Percentiles rank a stretch among this genome's conserved stretches.
These are phyloP conservation scores for Pyrenophora teres DNA, from an alignment of 2,329 filamentous ascomycete genomes.

Conservation along the genomic window DNA sequence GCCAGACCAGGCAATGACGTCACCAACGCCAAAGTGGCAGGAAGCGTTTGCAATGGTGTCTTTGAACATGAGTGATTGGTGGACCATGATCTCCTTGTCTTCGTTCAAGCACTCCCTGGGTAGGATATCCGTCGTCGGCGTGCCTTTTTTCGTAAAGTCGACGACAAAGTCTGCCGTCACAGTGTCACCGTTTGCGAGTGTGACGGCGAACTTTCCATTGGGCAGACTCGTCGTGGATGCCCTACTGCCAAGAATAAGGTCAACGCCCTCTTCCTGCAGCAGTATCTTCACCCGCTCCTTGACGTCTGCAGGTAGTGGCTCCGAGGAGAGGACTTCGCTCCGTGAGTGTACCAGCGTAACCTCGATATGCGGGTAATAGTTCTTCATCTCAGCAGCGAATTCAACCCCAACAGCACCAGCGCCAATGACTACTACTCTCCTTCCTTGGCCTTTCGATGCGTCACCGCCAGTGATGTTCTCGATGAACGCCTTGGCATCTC, in stretches of 20 bases:
- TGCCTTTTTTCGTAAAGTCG: conserved; percentile 68
- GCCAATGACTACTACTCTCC: conserved; percentile 72
- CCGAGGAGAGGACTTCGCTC: conserved; percentile 70
- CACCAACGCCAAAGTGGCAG: conserved; percentile 71
- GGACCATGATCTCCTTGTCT: conserved; percentile 69
- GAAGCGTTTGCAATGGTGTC: conserved; percentile 60
- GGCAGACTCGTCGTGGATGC: conserved; percentile 51
- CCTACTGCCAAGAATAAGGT: conserved; percentile 66
- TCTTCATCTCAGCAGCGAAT: conserved; percentile 79
- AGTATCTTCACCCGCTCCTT: conserved; percentile 66
- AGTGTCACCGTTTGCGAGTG: conserved; percentile 49
- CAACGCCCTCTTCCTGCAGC: conserved; percentile 65
- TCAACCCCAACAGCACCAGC: conserved; percentile 81
- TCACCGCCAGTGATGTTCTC: conserved; percentile 46
- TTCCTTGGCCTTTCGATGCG: conserved; percentile 28
- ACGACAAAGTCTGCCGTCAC: conserved; percentile 69
- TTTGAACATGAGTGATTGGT: conserved; percentile 60
- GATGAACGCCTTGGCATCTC: conserved; percentile 66
- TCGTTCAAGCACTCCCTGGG: conserved; percentile 63
- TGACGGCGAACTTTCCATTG: conserved; percentile 49
- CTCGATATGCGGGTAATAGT: conserved; percentile 64
- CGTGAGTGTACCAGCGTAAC: conserved; percentile 79
- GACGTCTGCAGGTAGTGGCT: conserved; percentile 71
- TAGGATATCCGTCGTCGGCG: conserved; percentile 67
- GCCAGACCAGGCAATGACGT: conserved; percentile 72